These are phyloP conservation scores for Lodderomyces parapsilosis DNA, from an alignment of 1,139 yeast species.

Conservation along the genomic window DNA sequence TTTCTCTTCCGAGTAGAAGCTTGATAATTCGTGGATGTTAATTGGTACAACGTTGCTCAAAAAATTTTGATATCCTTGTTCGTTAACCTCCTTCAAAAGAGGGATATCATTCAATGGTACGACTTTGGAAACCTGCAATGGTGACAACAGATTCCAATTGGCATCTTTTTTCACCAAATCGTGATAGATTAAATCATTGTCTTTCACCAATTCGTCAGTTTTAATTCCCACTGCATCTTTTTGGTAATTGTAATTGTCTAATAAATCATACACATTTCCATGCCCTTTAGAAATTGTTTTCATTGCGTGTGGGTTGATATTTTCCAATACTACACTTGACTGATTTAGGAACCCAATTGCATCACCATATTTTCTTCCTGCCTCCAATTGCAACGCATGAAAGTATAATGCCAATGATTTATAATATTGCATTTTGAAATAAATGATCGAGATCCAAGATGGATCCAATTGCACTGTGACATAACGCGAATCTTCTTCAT, in stretches of 20 bases:
- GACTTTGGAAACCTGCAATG: conserved; percentile 75
- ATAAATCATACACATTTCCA: conserved; percentile 34
- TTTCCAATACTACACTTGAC: conserved; percentile 42
- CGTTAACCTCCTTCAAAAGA: conserved; percentile 43
- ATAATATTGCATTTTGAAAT: conserved; percentile 50
- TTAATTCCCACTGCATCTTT: conserved; percentile 46
- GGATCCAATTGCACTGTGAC: conserved; percentile 46
- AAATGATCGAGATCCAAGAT: conserved; percentile 42
- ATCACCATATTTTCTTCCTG: conserved; percentile 62
- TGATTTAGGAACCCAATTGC: conserved; percentile 67
- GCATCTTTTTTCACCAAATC: conserved; percentile 64
- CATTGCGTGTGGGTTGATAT: conserved; percentile 24
- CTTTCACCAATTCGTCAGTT: conserved; percentile 58
- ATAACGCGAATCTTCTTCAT: conserved; percentile 23
- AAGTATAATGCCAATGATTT: conserved; percentile 48
- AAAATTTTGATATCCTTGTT: conserved; percentile 55
- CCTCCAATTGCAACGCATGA: conserved; percentile 50
- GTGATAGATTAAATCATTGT: conserved; percentile 88
- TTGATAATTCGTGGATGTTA: conserved; percentile 80
- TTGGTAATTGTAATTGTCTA: conserved; percentile 46
- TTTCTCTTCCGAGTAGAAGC: conserved; percentile 87
- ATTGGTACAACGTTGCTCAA: conserved; percentile 83
- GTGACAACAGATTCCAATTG: conserved; percentile 58
- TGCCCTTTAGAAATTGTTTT: conserved; percentile 28
- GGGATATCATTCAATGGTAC: conserved; percentile 47